phyloP scores from a whole-genome alignment of 1,139 yeast species.

The Yamadazyma epiphylla region DNA sequence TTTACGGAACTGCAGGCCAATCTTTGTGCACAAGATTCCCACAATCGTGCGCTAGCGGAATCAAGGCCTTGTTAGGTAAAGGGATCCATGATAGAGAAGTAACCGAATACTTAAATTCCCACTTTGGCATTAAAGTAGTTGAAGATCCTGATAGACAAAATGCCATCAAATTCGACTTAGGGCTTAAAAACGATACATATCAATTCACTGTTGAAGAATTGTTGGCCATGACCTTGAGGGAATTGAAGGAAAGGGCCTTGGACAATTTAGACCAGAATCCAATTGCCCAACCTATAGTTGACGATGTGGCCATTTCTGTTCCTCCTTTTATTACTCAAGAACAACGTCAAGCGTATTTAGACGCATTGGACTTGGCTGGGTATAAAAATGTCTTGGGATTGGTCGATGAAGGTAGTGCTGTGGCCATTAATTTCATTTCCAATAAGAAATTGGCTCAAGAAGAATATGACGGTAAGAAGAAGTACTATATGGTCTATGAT shows the following conservation, averaged over 20 bases:
- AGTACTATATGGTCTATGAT: conserved; percentile 76
- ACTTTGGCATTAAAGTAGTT: conserved; percentile 59
- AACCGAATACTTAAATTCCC: conserved; percentile 42
- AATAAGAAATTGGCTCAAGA: conserved; percentile 39
- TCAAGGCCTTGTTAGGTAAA: conserved; percentile 71
- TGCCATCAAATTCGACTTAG: conserved; percentile 55
- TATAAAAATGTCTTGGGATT: conserved; percentile 57
- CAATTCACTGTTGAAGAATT: conserved; percentile 64
- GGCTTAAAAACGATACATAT: conserved; percentile 38
- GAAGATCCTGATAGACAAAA: conserved; percentile 37
- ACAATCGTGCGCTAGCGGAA: conserved; percentile 57
- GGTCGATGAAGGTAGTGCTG: conserved; percentile 88
- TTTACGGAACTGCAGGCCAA: conserved; percentile 75
- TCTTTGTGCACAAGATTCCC: conserved; percentile 76
- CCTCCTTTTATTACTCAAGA: conserved; percentile 68
- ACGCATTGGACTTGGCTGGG: conserved; percentile 71
- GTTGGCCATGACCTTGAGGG: conserved; percentile 75
- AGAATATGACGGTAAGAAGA: conserved; percentile 35
- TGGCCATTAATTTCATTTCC: conserved; percentile 72
- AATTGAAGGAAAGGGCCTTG: conserved; percentile 63
- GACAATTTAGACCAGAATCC: conserved; percentile 29
- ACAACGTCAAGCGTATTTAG: conserved; percentile 69
- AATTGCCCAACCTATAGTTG: conserved; percentile 34
- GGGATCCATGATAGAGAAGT: conserved; percentile 46
- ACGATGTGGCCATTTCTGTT: conserved; percentile 71